A percentile compares a stretch with the other conserved stretches of the same genome.
These are phyloP conservation scores for Pythium pyrilobum DNA, from an alignment of 352 stramenopile genomes.

Conservation along the genomic window DNA sequence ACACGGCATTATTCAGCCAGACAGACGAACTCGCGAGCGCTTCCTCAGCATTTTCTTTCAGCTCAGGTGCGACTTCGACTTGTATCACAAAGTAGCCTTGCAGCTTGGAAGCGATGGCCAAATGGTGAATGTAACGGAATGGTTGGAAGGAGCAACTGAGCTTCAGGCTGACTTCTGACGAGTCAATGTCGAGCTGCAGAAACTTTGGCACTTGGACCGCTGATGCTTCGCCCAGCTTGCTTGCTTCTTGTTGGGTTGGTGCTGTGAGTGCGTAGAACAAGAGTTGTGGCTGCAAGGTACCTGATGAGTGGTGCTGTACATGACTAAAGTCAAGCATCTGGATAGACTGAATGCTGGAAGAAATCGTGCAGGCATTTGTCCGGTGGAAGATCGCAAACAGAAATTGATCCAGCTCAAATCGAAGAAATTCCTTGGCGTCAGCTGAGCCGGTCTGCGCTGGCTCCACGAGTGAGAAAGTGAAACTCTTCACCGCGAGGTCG, in stretches of 20 bases:
- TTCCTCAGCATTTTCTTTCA: constrained; percentile 53
- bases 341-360: constrained; percentile 50
- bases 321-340: constrained; percentile 71
- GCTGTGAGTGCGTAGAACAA: constrained; percentile 33
- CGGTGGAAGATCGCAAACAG: constrained; percentile 60
- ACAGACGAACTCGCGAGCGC: constrained; percentile 40
- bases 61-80: constrained; percentile 33
- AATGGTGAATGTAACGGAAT: constrained; percentile 70
- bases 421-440: constrained; percentile 47
- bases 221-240: neutral
- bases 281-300: constrained; percentile 20
- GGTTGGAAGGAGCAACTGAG: constrained; percentile 50
- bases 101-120: constrained; percentile 56
- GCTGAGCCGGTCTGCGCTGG: constrained; percentile 1
- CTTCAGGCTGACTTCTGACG: constrained; percentile 44
- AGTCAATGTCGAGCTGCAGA: constrained; percentile 54
- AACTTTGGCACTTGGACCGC: constrained; percentile 8
- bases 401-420: constrained; percentile 66
- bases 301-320: constrained; percentile 9
- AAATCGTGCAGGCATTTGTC: constrained; percentile 38
- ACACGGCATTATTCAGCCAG: constrained; percentile 52
- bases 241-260: constrained; percentile 12
- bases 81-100: constrained; percentile 59
- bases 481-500: constrained; percentile 59
- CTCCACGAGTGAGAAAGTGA: constrained; percentile 36